Conservation (phyloP, 805 yeast genomes). For the Yarrowia sp. region DNA sequence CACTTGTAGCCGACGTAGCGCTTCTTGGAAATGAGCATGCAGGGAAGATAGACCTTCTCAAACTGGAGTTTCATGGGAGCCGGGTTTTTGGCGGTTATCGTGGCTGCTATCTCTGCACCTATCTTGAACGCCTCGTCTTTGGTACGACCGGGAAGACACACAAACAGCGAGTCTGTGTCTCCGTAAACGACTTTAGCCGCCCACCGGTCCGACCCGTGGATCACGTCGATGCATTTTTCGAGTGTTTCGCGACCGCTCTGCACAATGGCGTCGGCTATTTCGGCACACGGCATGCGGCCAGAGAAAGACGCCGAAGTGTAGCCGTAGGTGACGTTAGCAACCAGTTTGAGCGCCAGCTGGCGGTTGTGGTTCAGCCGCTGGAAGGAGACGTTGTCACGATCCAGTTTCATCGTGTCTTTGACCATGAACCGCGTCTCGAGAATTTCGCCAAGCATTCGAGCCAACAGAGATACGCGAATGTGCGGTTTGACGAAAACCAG, state of each 20-base stretch:
- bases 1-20: slow-evolving; percentile 88
- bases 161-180: slow-evolving; percentile 93
- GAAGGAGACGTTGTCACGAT: slow-evolving; percentile 46
- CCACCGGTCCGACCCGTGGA: slow-evolving; percentile 67
- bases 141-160: slow-evolving; percentile 83
- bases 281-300: slow-evolving; percentile 97
- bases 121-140: slow-evolving; percentile 76
- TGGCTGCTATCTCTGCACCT: slow-evolving; percentile 73
- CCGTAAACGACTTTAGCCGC: slow-evolving; percentile 96
- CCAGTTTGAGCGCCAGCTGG: slow-evolving; percentile 84
- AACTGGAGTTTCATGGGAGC: slow-evolving; percentile 83
- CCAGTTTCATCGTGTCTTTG: slow-evolving; percentile 70
- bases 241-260: slow-evolving; percentile 88
- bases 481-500: slow-evolving; percentile 71
- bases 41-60: slow-evolving; percentile 92
- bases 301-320: slow-evolving; percentile 93
- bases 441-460: slow-evolving; percentile 84
- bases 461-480: slow-evolving; percentile 73
- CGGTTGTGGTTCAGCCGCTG: slow-evolving; percentile 69
- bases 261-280: slow-evolving; percentile 93
- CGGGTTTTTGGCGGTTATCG: slow-evolving; percentile 72
- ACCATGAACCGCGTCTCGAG: slow-evolving; percentile 80
- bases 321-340: slow-evolving; percentile 96
- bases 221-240: slow-evolving; percentile 69
- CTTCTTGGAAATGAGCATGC: slow-evolving; percentile 82